Evolutionary conservation across 2,329 filamentous ascomycete species (phyloP).

Genomic region (Cryphonectria nitschkei): DNA sequence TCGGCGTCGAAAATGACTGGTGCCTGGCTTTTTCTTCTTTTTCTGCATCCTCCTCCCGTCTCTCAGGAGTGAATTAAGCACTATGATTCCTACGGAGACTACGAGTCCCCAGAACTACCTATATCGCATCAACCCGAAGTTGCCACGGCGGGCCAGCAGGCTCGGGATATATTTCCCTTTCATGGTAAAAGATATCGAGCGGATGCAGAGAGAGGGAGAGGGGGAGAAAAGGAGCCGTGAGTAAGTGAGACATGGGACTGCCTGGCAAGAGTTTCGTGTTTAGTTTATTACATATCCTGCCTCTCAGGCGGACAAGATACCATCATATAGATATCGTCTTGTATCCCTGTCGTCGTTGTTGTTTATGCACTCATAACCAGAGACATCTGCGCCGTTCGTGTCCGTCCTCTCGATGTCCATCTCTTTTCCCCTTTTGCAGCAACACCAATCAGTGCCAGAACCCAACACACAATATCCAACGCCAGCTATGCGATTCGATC

Average conservation of each 20-base stretch:
- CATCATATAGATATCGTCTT: background rate
- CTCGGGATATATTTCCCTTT: background rate
- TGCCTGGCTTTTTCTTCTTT: too few relatives aligned
- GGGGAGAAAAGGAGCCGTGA: fast-evolving
- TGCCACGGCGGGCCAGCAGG: background rate
- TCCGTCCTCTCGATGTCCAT: background rate
- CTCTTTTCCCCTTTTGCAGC: background rate
- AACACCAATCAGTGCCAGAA: background rate
- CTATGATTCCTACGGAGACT: background rate
- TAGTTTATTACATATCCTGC: background rate
- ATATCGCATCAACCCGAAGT: background rate
- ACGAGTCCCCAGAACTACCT: background rate
- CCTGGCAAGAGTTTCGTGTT: background rate
- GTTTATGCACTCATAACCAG: background rate
- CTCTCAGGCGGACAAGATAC: background rate
- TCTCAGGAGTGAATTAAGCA: too few relatives aligned
- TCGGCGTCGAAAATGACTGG: too few relatives aligned
- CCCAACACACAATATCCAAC: background rate
- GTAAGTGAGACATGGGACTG: too few relatives aligned
- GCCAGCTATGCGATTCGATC: slow-evolving; percentile 12
- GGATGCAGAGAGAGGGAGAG: background rate
- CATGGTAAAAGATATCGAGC: background rate
- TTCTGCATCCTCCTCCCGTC: too few relatives aligned
- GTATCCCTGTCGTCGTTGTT: background rate
- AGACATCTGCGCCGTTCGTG: background rate